phyloP scores from a whole-genome alignment of 228 moss, liverwort and hornwort species.

The Sphagnum fallax region DNA sequence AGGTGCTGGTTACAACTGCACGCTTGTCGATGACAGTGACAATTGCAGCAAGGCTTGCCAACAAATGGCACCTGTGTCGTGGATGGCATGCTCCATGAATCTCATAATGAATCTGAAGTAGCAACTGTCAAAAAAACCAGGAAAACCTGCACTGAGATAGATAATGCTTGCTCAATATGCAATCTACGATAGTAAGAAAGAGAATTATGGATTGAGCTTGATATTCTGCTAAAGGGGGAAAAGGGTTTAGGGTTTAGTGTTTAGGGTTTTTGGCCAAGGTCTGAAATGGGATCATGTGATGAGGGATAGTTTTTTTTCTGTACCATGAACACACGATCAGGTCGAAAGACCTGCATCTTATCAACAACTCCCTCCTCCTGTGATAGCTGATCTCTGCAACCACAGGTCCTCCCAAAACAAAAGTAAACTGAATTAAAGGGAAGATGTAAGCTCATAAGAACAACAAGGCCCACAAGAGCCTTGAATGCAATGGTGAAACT shows the following conservation, averaged over 20 bases:
- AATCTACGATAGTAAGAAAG: neutral
- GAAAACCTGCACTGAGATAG: neutral
- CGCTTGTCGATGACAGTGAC: conserved; percentile 72
- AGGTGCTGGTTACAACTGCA: conserved; percentile 71
- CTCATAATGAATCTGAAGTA: conserved; percentile 77
- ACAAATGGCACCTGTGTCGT: conserved; percentile 72
- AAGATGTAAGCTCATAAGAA: no score
- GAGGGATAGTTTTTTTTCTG: neutral
- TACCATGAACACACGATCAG: conserved; percentile 94
- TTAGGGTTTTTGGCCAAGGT: no score
- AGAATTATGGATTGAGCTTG: no score
- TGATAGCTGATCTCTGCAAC: conserved; percentile 56
- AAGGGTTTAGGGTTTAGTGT: no score
- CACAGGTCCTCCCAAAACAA: neutral
- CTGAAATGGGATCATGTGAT: no score
- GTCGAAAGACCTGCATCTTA: conserved; percentile 87
- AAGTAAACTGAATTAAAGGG: neutral
- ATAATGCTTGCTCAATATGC: neutral
- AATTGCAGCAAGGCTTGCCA: conserved; percentile 66
- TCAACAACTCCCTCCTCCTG: conserved; percentile 75
- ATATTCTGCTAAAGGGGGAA: no score
- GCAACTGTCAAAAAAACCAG: conserved; percentile 37
- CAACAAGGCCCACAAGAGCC: no score
- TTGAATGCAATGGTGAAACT: no score
- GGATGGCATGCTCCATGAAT: conserved; percentile 61